phyloP scores from a whole-genome alignment of 345 rosid genomes.

The Arabidopsis arenosa region DNA sequence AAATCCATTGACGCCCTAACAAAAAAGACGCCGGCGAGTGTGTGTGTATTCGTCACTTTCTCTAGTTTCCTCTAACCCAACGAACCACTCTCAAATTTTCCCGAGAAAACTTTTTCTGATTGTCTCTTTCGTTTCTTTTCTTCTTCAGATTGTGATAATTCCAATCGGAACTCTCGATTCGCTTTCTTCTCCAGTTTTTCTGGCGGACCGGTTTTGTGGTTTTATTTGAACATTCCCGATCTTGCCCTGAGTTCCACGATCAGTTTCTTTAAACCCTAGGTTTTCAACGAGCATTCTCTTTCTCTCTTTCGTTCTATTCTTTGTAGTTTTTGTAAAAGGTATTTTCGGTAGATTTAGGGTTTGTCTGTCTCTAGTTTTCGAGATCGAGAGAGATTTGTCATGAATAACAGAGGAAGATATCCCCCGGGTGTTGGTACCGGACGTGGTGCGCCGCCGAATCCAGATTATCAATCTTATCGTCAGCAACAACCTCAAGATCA shows the following conservation, averaged over 20 bases:
- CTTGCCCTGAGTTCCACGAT: constrained; percentile 28
- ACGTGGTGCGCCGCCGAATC: constrained; percentile 68
- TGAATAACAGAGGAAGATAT: constrained; percentile 83
- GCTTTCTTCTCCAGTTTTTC: constrained; percentile 20
- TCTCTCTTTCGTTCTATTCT: not conserved
- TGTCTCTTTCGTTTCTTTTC: not conserved
- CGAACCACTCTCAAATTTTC: constrained; percentile 23
- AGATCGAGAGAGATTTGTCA: constrained; percentile 49
- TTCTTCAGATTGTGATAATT: constrained; percentile 17
- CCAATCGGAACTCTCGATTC: constrained; percentile 36
- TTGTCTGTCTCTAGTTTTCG: constrained; percentile 25
- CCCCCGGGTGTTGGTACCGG: constrained; percentile 73
- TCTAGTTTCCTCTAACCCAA: not conserved
- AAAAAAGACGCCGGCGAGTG: constrained; percentile 38
- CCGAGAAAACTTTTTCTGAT: not conserved
- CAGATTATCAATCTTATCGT: constrained; percentile 49
- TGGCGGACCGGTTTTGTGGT: constrained; percentile 34
- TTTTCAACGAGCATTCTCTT: constrained; percentile 15
- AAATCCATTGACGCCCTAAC: constrained; percentile 46
- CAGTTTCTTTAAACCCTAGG: constrained; percentile 18
- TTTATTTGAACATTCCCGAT: constrained; percentile 41
- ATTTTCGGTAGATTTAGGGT: constrained; percentile 45
- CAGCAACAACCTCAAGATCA: constrained; percentile 58
- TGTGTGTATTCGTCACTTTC: constrained; percentile 27
- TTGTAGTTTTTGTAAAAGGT: constrained; percentile 4